Base-by-base conservation (phyloP, 2,329 filamentous ascomycete species). In the Pezicula neosporulosa region DNA sequence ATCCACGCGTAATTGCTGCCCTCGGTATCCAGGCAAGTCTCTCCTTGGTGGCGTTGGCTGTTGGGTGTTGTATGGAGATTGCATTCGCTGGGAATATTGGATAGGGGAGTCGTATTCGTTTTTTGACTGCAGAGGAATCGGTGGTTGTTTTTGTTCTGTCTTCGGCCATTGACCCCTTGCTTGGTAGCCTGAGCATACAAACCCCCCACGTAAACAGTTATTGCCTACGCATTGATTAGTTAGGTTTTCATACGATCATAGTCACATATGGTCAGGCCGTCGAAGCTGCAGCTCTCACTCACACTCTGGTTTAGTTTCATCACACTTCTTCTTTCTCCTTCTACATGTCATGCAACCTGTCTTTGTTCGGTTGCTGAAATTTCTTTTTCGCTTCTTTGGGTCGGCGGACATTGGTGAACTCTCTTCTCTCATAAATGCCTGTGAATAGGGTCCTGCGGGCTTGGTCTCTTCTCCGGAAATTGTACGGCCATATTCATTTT, bases 271-370 rank as follows among this genome's bases (percentile, higher is more conserved):
- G 21, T 39, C n/a, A 33, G 30, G 12, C 3, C 30, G 24, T 33
- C 4, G 30, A 33, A 13, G 19, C 37, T 44, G 6, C 50, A 30
- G 43, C 24, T 7, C 13, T 24, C 36, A 77, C 88, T 77, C 77
- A 95, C 94, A 97, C 69, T 90, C 85, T 24, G 94, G 94, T 69
- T 96, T 95, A 49, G 81, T 82, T 74, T 97, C 94, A 66, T 97
- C 93, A 66, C 94, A 97, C 72, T 97, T 97, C 83, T 97, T 97
- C 80, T 97, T 97, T 53, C 93, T 82, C 66, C 83, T 83, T 54
- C 93, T 81, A 68, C 93, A 97, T 6, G 93, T 97, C 71, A 96
- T 83, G 68, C 93, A 97, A 30, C 92, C 91, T 9, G 92, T 97
- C 73, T 97, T 97, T 18, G 93, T 97, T 53, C 93, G 82, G 69